Conservation (phyloP, 2,329 filamentous ascomycete genomes). For the Aspergillus sp. region DNA sequence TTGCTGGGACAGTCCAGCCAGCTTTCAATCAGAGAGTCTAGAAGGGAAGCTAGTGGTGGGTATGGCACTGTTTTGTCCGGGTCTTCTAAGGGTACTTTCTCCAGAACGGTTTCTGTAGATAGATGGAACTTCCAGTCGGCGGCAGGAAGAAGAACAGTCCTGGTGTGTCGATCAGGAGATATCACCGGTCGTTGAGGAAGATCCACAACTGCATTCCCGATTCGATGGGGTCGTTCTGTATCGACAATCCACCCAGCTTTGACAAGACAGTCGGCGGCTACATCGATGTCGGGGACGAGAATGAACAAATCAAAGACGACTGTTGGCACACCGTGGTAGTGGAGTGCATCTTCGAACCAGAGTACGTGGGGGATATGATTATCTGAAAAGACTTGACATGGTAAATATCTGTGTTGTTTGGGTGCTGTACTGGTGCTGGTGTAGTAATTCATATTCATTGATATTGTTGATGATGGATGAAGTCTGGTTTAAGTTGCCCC, state of each 20-base stretch:
- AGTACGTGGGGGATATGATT: constrained; percentile 1
- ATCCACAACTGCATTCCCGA: constrained; percentile 3
- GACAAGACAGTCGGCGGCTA: constrained; percentile 6
- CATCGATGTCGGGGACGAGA: constrained; percentile 1
- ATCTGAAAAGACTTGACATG: not conserved
- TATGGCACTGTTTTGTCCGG: constrained; percentile 2
- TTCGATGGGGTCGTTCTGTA: not conserved
- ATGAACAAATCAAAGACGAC: constrained; percentile 9
- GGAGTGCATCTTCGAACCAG: constrained; percentile 9
- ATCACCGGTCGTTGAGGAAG: constrained; percentile 7
- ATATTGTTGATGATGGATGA: no score
- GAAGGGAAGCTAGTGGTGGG: constrained; percentile 8
- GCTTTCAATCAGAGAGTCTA: constrained; percentile 14
- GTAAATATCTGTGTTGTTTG: no score
- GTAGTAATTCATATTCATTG: no score
- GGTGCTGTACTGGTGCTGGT: no score
- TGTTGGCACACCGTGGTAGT: constrained; percentile 10
- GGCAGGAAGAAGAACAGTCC: not conserved
- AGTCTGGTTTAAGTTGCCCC: no score
- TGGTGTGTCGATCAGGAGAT: not conserved
- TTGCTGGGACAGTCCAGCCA: constrained; percentile 12
- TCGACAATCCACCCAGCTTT: constrained; percentile 8
- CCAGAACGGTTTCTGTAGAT: not conserved
- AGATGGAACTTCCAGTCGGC: constrained; percentile 13
- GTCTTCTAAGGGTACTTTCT: constrained; percentile 2